These are phyloP conservation scores for Iris pallida DNA, from an alignment of 116 monocot species.

Conservation along the genomic window DNA sequence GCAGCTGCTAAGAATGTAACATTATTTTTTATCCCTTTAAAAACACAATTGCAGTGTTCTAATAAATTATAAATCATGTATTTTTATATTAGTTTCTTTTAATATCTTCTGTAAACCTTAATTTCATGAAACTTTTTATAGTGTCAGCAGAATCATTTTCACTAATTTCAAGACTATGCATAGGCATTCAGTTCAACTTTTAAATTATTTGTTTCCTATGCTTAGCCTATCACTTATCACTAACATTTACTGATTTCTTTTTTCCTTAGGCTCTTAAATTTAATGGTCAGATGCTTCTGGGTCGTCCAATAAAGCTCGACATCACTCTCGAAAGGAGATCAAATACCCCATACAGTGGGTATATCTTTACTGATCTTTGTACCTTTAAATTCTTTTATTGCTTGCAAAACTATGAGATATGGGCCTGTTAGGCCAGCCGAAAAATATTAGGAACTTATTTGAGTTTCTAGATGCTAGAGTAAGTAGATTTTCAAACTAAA, in stretches of 20 bases:
- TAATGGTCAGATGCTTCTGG: conserved; percentile 44
- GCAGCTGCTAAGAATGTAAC: conserved; percentile 52
- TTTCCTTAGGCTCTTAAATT: conserved; percentile 50
- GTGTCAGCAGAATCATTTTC: not conserved
- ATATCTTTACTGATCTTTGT: conserved; percentile 4
- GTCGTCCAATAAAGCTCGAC: conserved; percentile 57
- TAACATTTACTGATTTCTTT: not conserved
- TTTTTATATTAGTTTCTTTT: not conserved
- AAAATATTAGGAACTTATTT: too few relatives aligned
- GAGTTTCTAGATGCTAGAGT: too few relatives aligned
- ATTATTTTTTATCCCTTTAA: not conserved
- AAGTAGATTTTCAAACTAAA: too few relatives aligned
- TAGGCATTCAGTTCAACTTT: not conserved
- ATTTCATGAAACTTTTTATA: not conserved
- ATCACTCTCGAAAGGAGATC: conserved; percentile 46
- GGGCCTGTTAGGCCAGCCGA: too few relatives aligned
- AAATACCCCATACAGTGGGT: conserved; percentile 56
- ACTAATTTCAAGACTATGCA: not conserved
- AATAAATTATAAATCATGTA: not conserved
- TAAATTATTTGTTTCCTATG: not conserved
- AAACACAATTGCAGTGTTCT: too few relatives aligned
- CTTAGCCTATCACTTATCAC: not conserved
- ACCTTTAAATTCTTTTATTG: too few relatives aligned
- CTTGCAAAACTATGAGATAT: too few relatives aligned
- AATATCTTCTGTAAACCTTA: not conserved